A percentile compares a stretch with the other conserved stretches of the same genome.
These are phyloP conservation scores for Coleophoma crateriformis DNA, from an alignment of 2,329 filamentous ascomycete species.

Conservation along the genomic window DNA sequence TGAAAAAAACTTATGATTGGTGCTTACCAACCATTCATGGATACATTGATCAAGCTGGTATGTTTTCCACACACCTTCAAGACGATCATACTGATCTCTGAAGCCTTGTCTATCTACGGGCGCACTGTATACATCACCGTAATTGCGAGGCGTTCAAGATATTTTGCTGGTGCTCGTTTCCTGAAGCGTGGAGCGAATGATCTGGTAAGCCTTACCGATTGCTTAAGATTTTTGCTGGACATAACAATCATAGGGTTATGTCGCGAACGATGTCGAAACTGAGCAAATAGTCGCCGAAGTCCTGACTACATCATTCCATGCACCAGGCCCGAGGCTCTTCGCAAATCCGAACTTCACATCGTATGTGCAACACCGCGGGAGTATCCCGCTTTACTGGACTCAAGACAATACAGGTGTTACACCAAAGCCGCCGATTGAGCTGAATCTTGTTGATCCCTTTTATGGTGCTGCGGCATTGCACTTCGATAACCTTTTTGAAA, in stretches of 20 bases:
- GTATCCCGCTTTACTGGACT: slow-evolving; percentile 95
- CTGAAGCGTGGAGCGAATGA: slow-evolving; percentile 94
- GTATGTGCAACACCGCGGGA: slow-evolving; percentile 93
- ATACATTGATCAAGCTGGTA: slow-evolving; percentile 82
- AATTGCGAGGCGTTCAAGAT: slow-evolving; percentile 84
- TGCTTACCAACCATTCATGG: slow-evolving; percentile 94
- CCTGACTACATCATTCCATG: slow-evolving; percentile 91
- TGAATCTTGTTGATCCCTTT: slow-evolving; percentile 94
- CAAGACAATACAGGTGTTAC: slow-evolving; percentile 94
- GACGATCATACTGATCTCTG: not conserved
- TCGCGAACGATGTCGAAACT: slow-evolving; percentile 97
- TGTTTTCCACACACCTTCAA: slow-evolving; percentile 7
- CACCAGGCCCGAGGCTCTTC: slow-evolving; percentile 78
- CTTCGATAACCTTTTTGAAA: slow-evolving; percentile 89
- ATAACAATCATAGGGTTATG: slow-evolving; percentile 58
- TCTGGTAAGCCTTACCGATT: slow-evolving; percentile 36
- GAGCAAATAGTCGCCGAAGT: slow-evolving; percentile 97
- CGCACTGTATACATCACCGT: slow-evolving; percentile 87
- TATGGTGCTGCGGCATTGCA: slow-evolving; percentile 89
- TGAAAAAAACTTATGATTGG: slow-evolving; percentile 89
- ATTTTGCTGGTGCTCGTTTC: slow-evolving; percentile 91
- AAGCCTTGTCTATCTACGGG: slow-evolving; percentile 76
- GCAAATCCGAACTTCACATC: slow-evolving; percentile 91
- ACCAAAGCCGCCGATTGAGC: slow-evolving; percentile 91
- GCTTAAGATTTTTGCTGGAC: not conserved